These are phyloP conservation scores for Euphorbia lathyris DNA, from an alignment of 345 rosid species.

Conservation along the genomic window DNA sequence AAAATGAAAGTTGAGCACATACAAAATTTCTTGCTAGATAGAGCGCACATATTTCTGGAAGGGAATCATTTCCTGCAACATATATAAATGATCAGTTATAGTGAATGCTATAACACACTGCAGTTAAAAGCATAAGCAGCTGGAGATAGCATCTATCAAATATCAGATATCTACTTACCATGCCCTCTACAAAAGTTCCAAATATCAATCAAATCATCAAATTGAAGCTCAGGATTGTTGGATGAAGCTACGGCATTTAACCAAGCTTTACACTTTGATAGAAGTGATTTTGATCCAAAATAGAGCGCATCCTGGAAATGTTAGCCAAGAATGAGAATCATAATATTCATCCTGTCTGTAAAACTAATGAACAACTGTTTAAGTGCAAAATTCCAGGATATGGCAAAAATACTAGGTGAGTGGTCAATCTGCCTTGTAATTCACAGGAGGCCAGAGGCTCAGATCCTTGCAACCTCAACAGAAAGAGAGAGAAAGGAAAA, in stretches of 20 bases:
- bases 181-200: slow-evolving; percentile 63
- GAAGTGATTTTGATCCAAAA: slow-evolving; percentile 62
- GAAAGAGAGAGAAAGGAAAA: too few species aligned
- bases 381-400: neutral
- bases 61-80: slow-evolving; percentile 53
- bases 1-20: slow-evolving; percentile 37
- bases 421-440: neutral
- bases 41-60: slow-evolving; percentile 53
- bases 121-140: slow-evolving; percentile 2
- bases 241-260: slow-evolving; percentile 33
- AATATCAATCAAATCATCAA: slow-evolving; percentile 58
- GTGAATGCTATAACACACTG: slow-evolving; percentile 12
- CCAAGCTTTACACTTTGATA: slow-evolving; percentile 48
- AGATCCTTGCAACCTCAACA: neutral
- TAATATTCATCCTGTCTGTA: neutral
- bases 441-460: neutral
- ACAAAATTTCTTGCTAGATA: slow-evolving; percentile 77
- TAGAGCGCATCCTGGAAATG: slow-evolving; percentile 53
- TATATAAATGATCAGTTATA: slow-evolving; percentile 34
- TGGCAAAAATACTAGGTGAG: neutral
- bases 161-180: slow-evolving; percentile 38
- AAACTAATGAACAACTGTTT: slow-evolving; percentile 2
- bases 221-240: slow-evolving; percentile 22
- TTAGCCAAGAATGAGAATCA: neutral
- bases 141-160: slow-evolving; percentile 15